Percentiles rank a stretch among this genome's conserved stretches.
Evolutionary conservation across 1,284 basidiomycete species (phyloP).

Genomic region (Ganoderma multipileum): DNA sequence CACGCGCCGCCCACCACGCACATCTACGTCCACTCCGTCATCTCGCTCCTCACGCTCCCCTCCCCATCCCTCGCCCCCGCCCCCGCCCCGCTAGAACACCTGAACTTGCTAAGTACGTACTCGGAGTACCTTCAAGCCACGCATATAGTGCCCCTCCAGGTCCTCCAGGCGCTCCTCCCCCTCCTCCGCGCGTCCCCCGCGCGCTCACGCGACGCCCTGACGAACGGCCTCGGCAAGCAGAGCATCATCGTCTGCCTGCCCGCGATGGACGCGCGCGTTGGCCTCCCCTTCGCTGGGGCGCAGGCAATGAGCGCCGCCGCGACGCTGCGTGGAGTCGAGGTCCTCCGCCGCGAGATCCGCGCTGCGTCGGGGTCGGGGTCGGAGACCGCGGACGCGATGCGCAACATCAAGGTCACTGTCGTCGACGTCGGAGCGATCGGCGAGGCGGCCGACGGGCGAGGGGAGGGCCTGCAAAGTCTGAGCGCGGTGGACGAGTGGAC

Average conservation of each 20-base stretch:
- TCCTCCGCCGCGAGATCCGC: conserved; percentile 74
- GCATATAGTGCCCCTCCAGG: conserved; percentile 76
- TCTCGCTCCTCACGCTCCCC: conserved; percentile 72
- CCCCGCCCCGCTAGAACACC: conserved; percentile 71
- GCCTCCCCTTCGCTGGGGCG: conserved; percentile 70
- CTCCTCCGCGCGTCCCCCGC: conserved; percentile 69
- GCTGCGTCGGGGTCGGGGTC: conserved; percentile 53
- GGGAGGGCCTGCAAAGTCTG: conserved; percentile 51
- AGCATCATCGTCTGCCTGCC: conserved; percentile 76
- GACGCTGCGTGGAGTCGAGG: conserved; percentile 71
- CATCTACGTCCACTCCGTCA: conserved; percentile 72
- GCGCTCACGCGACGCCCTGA: conserved; percentile 50
- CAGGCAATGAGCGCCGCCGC: conserved; percentile 77
- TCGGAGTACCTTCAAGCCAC: conserved; percentile 72
- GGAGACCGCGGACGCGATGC: conserved; percentile 55
- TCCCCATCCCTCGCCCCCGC: conserved; percentile 42
- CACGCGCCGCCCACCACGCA: conserved; percentile 67
- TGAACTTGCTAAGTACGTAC: conserved; percentile 68
- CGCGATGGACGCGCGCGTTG: conserved; percentile 70
- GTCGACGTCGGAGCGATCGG: conserved; percentile 73
- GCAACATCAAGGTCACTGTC: conserved; percentile 64
- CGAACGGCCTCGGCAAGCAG: conserved; percentile 54
- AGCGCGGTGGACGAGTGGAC: conserved; percentile 72
- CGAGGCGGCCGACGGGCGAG: conserved; percentile 2
- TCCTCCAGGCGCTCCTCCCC: conserved; percentile 78